Conservation (phyloP, 257 asterid species). For the Eucommia ulmoides region DNA sequence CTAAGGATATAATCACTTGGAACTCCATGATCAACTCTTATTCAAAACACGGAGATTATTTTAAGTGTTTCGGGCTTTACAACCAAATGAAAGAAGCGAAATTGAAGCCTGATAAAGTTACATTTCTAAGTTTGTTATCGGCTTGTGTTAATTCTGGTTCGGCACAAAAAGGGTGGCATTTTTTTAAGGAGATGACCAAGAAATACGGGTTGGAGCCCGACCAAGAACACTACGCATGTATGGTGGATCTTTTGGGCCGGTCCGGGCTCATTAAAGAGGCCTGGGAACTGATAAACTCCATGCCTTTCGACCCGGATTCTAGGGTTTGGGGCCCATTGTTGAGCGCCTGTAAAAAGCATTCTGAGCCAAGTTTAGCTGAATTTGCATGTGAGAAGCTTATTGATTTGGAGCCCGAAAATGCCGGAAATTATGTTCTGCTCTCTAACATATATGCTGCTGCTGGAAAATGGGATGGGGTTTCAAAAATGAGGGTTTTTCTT, state of each 20-base stretch:
- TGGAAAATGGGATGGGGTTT: conserved; percentile 1
- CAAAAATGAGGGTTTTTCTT: not conserved
- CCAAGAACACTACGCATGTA: conserved; percentile 1
- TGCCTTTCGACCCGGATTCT: not conserved
- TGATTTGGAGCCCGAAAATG: not conserved
- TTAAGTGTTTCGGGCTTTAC: not conserved
- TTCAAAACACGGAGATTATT: not conserved
- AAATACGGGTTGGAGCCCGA: not conserved
- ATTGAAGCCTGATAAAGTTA: not conserved
- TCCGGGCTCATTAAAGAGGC: not conserved
- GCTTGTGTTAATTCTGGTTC: not conserved
- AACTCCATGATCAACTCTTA: conserved; percentile 1
- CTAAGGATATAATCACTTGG: not conserved
- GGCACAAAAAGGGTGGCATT: not conserved
- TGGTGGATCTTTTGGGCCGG: not conserved
- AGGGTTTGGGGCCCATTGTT: conserved; percentile 1
- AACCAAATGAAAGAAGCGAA: not conserved
- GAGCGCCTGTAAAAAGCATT: conserved; percentile 1
- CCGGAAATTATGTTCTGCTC: not conserved
- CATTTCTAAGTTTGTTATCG: not conserved
- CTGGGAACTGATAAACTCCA: not conserved
- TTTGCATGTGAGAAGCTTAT: not conserved
- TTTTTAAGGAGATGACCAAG: not conserved
- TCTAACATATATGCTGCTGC: conserved; percentile 1
- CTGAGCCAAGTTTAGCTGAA: not conserved